Conservation (phyloP, 2,329 filamentous ascomycete species). For the Dendryphion nanum region DNA sequence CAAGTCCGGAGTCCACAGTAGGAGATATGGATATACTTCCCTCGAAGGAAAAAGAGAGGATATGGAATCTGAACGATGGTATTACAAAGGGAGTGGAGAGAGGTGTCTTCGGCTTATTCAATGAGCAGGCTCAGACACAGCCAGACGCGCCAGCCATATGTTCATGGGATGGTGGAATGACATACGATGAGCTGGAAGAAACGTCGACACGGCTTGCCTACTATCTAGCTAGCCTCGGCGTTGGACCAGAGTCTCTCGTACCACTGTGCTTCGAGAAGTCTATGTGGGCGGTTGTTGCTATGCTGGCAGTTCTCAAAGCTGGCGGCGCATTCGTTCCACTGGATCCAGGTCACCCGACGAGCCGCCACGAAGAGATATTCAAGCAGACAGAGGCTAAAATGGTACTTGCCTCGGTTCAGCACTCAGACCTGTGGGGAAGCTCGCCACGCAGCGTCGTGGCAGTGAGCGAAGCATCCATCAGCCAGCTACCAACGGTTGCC, state of each 20-base stretch:
- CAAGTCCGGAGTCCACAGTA: too few relatives aligned
- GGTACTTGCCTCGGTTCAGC: neutral
- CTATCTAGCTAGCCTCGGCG: neutral
- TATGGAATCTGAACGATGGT: too few relatives aligned
- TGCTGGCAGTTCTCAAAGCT: conserved; percentile 25
- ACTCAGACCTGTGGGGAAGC: neutral
- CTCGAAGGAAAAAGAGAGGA: too few relatives aligned
- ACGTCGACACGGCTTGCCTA: neutral
- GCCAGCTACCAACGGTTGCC: neutral
- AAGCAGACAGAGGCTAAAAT: neutral
- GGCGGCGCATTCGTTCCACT: neutral
- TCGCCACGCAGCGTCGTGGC: too few relatives aligned
- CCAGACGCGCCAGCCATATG: conserved; percentile 3
- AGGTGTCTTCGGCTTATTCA: too few relatives aligned
- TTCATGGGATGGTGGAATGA: conserved; percentile 5
- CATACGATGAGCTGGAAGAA: conserved; percentile 5
- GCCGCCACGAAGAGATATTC: neutral
- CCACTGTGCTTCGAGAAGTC: conserved; percentile 1
- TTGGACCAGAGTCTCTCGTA: neutral
- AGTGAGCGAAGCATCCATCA: neutral
- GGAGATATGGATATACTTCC: too few relatives aligned
- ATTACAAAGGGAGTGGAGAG: too few relatives aligned
- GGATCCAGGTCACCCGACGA: neutral
- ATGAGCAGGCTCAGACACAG: neutral
- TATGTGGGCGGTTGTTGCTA: conserved; percentile 21